Conservation (phyloP, 176 grass and related monocot genomes). For the Musa schizocarpa region DNA sequence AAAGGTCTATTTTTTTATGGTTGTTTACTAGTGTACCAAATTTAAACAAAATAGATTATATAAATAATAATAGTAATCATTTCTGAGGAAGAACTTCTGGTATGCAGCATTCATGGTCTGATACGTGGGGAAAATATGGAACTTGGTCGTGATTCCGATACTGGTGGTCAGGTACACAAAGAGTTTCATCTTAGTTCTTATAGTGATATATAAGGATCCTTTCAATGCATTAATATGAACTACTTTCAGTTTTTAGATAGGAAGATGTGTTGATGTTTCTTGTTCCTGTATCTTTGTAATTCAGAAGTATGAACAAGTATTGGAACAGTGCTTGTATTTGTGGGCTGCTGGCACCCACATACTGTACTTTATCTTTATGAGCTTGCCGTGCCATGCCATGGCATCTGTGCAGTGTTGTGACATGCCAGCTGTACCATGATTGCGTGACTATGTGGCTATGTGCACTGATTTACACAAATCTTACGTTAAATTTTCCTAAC, state of each 20-base stretch:
- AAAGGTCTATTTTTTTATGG: too few species aligned
- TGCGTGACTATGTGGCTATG: too few species aligned
- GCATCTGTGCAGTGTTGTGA: too few species aligned
- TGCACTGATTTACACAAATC: background rate
- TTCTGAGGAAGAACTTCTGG: background rate
- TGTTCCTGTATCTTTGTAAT: background rate
- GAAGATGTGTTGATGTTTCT: background rate
- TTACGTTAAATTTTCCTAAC: conserved; percentile 4
- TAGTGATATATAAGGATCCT: background rate
- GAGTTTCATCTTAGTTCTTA: background rate
- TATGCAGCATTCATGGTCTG: conserved; percentile 71
- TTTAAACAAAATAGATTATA: too few species aligned
- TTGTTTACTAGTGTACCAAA: too few species aligned
- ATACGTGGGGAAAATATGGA: conserved; percentile 90
- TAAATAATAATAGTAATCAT: background rate
- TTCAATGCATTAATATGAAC: background rate
- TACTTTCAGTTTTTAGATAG: background rate
- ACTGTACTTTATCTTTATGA: too few species aligned
- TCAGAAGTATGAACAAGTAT: background rate
- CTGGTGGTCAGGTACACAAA: conserved; percentile 57
- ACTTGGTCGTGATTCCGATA: conserved; percentile 77
- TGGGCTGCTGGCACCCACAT: too few species aligned
- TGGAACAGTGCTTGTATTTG: too few species aligned
- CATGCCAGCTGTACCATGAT: too few species aligned
- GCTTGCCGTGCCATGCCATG: too few species aligned